Base-by-base conservation (phyloP, 495 filamentous ascomycete species). In the Neurospora sublineolata region DNA sequence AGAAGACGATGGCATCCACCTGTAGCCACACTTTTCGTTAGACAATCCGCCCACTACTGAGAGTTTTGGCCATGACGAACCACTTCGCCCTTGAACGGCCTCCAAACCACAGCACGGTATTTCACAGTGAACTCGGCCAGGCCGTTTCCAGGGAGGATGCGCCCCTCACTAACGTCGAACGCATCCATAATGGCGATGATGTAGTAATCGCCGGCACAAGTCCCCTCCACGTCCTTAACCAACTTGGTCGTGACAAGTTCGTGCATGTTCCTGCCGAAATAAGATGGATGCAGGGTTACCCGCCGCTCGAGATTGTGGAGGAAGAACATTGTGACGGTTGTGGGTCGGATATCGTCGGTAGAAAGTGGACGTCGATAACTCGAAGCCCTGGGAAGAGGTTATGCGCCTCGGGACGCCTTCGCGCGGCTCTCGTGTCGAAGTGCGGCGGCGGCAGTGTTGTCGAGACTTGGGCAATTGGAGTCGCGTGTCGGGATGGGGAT, bases 171-270 rank as follows among this genome's bases (percentile, higher is more conserved):
- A 75, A 98, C 91, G 73, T 97, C 90, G 71, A 93, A 93, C 64
- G 93, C 89, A 79, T 98, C 95, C 88, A 98, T 93, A 67, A 99
- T 93, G 76, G 92, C 94, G 71, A 99, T 94, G 78, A 98, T 94
- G 76, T 93, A 97, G 83, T 94, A 97, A 76, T 90, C 90, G 64
- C 96, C 95, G 0, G 92, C 93, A 81, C 92, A 95, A 16, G 92
- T 93, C 23, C 95, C 95, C 81, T 99, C 95, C 68, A 97, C 93
- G 78, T 97, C 94, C 76, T 91, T 89, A 71, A 97, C 87, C 20
- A 99, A 88, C 74, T 93, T 91, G 69, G 89, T 89, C 46, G 91
- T 93, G 9, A 99, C 89, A 77, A 96, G 89, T 70, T 96, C 91
- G 69, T 92, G 89, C 86, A 97, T 94, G 76, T 94, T 91, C 42